Percentiles rank a stretch among this genome's conserved stretches.
Conservation (phyloP, 768 basidiomycete species). For the Tulasnella sp. region DNA sequence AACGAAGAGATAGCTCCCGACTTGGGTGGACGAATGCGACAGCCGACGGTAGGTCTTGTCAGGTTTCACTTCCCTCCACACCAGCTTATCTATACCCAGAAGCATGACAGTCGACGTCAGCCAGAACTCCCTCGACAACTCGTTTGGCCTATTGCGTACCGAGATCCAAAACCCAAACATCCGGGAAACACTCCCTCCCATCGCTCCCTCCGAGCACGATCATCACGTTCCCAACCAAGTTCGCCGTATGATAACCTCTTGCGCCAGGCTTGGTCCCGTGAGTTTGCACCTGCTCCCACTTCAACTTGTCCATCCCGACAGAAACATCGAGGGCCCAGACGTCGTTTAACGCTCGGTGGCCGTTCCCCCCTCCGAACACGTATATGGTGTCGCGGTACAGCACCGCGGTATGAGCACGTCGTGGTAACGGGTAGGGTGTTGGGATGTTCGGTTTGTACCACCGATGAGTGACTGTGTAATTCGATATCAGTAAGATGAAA, state of each 20-base stretch:
- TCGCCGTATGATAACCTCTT: slow-evolving; percentile 94
- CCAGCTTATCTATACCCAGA: slow-evolving; percentile 42
- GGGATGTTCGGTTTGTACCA: slow-evolving; percentile 43
- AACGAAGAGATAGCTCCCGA: slow-evolving; percentile 90
- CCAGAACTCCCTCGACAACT: background rate
- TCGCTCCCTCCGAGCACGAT: slow-evolving; percentile 91
- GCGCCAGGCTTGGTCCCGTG: too few species aligned
- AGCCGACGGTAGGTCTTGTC: slow-evolving; percentile 61
- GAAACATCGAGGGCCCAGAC: slow-evolving; percentile 85
- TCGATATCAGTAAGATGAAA: too few species aligned
- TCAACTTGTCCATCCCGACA: slow-evolving; percentile 48
- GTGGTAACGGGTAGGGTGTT: slow-evolving; percentile 58
- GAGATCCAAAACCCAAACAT: slow-evolving; percentile 84
- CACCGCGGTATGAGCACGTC: too few species aligned
- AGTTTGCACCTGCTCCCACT: slow-evolving; percentile 65
- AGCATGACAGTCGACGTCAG: background rate
- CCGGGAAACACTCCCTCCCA: slow-evolving; percentile 83
- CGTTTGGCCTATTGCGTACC: slow-evolving; percentile 54
- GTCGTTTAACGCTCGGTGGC: slow-evolving; percentile 86
- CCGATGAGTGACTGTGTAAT: slow-evolving; percentile 43
- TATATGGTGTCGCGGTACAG: slow-evolving; percentile 71
- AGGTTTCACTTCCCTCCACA: slow-evolving; percentile 45
- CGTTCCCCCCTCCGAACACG: slow-evolving; percentile 94
- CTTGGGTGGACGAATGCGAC: slow-evolving; percentile 84
- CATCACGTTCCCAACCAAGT: slow-evolving; percentile 82